These are phyloP conservation scores for Celoporthe dispersa DNA, from an alignment of 2,329 filamentous ascomycete genomes.

Conservation along the genomic window DNA sequence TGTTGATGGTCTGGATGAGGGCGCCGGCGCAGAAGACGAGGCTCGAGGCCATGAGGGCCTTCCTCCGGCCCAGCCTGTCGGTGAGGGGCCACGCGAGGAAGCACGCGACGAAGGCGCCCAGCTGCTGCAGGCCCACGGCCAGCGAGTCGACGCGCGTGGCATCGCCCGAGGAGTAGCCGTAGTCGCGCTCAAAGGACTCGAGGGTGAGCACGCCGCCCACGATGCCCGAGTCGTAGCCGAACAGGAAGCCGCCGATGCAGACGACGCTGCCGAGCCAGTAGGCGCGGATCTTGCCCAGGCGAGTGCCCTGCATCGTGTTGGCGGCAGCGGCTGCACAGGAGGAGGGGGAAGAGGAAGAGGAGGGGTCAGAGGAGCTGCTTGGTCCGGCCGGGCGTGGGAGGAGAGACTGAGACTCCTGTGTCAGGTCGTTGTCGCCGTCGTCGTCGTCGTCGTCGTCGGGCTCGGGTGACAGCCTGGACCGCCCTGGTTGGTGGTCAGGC, in stretches of 20 bases:
- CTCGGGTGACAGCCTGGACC: constrained; percentile 1
- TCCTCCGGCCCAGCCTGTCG: constrained; percentile 37
- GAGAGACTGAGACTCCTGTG: not conserved
- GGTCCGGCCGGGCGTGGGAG: not conserved
- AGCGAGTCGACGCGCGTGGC: constrained; percentile 38
- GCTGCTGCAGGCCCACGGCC: constrained; percentile 39
- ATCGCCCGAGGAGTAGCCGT: constrained; percentile 33
- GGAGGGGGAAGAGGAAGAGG: not conserved
- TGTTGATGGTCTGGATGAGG: constrained; percentile 48
- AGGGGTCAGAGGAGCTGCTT: not conserved
- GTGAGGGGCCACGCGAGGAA: constrained; percentile 41
- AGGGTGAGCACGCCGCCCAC: constrained; percentile 39
- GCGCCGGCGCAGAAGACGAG: constrained; percentile 49
- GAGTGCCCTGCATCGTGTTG: constrained; percentile 34
- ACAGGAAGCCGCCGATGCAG: constrained; percentile 55
- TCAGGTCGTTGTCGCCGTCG: not conserved
- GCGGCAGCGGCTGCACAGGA: not conserved
- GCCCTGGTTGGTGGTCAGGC: not conserved
- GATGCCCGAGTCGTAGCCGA: constrained; percentile 50
- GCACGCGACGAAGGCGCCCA: constrained; percentile 41
- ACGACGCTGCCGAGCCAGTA: constrained; percentile 57
- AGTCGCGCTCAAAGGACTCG: constrained; percentile 38
- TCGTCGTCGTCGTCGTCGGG: not conserved
- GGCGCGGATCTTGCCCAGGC: constrained; percentile 47
- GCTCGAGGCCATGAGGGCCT: constrained; percentile 43